Evolutionary conservation across 169 alveolate genomes (phyloP), one percentile per base, ranked within the genome.

Genomic region (Cryptosporidium muris): DNA sequence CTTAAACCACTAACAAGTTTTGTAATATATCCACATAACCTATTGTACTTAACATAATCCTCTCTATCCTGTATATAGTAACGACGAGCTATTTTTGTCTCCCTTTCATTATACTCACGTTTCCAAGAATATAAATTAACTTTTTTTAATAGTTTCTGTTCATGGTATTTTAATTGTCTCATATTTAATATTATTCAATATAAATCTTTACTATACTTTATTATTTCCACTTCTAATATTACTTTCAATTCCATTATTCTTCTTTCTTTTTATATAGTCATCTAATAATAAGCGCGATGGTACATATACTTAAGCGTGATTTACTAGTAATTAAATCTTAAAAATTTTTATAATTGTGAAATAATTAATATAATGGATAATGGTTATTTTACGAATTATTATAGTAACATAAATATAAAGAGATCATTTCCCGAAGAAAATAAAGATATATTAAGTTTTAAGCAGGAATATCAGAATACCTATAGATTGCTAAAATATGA

Each of bases 81-180:
- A 88, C 95, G 93, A 63, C 97, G 91, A 80, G 97, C 68, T n/a
- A 98, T 93, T 74, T 92, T 91, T 16, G 96, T 93, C 89, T 97
- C 99, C 51, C 98, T 90, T 74, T 95, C 93, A 53, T 92, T 92
- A 25, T 91, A 91, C 37, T 96, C 97, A 51, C 95, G 94, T 88
- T 97, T 98, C 99, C 99, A 98, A 82, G 95, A 96, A 85, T 93
- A 95, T 47, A 97, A 94, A 91, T 98, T 97, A 38, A 95, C 98
- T 92, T 96, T 96, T 92, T 96, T 97, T 63, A 97, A 90, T 47
- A 98, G 90, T 89, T 97, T 98, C 89, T 97, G 96, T 94, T 98
- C 99, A 66, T 98, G 99, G 90, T 91, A 94, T 91, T 97, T 98
- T 65, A 98, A 94, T 90, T 96, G 94, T 91, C 99, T 94, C 99